These are phyloP conservation scores for Colletotrichum destructivum DNA, from an alignment of 2,329 filamentous ascomycete genomes.

Conservation along the genomic window DNA sequence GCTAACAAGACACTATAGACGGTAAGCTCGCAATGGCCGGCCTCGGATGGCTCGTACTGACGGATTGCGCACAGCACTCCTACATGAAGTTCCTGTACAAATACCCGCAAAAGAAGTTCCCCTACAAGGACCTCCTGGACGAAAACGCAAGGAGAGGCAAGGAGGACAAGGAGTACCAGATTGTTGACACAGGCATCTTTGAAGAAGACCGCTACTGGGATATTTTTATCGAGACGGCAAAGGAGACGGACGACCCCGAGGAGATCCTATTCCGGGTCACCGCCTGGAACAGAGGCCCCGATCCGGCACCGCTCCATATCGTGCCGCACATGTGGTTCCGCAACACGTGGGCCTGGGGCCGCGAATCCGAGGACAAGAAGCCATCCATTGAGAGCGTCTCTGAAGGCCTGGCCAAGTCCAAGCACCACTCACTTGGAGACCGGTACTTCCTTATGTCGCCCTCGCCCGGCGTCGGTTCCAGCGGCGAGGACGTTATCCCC, in stretches of 20 bases:
- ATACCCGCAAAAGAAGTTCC: slow-evolving; percentile 92
- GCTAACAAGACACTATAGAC: slow-evolving; percentile 37
- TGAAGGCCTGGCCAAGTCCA: slow-evolving; percentile 80
- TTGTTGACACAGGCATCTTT: slow-evolving; percentile 90
- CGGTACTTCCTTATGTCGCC: slow-evolving; percentile 89
- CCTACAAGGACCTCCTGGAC: slow-evolving; percentile 88
- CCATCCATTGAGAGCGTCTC: slow-evolving; percentile 80
- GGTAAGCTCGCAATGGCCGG: slow-evolving; percentile 29
- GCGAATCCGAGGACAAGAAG: slow-evolving; percentile 82
- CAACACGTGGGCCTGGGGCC: slow-evolving; percentile 97
- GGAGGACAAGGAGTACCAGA: slow-evolving; percentile 89
- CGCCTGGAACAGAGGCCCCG: slow-evolving; percentile 94
- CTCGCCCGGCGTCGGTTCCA: slow-evolving; percentile 86
- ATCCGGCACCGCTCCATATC: slow-evolving; percentile 92
- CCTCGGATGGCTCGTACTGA: slow-evolving; percentile 37
- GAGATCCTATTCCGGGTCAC: slow-evolving; percentile 95
- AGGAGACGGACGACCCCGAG: slow-evolving; percentile 92
- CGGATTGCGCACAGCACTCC: slow-evolving; percentile 76
- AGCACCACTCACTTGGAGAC: slow-evolving; percentile 85
- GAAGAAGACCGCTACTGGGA: slow-evolving; percentile 95
- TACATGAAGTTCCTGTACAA: slow-evolving; percentile 99
- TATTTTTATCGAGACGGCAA: slow-evolving; percentile 96
- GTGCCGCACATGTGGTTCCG: slow-evolving; percentile 96
- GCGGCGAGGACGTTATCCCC: slow-evolving; percentile 87
- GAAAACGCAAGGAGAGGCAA: slow-evolving; percentile 86